Base-by-base conservation (phyloP, 1,284 basidiomycete genomes). In the Cutaneotrichosporon sp. region DNA sequence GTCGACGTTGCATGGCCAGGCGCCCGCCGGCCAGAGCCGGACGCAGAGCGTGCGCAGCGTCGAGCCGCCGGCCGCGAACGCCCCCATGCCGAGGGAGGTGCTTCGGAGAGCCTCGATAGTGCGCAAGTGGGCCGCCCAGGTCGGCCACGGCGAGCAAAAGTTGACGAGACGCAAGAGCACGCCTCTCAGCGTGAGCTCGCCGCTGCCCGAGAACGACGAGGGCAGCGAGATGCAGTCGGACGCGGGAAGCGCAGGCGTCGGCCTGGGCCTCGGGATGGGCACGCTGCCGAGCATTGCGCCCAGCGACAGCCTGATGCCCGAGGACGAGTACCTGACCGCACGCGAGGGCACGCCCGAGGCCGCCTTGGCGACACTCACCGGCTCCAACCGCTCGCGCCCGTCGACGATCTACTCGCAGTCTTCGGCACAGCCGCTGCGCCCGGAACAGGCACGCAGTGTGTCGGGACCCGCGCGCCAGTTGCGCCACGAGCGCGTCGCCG, bases 51-150 rank as follows among this genome's bases (percentile, higher is more conserved):
- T 11, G 7, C 49, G 49, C 27, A 20, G 31, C 8, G 54, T 53
- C 43, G 59, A 38, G 24, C 29, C 58, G 1, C 54, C 47, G 16
- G 54, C 60, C 29, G 5, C 29, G n/a, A n/a, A n/a, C 9, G 29
- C 29, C 29, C 4, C 29, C 5, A 29, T 9, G 29, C 29, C 29
- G 29, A 4, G 29, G 4, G 29, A 29, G 24, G 33, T 66, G 22
- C 31, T 58, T 6, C 59, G 64, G 13, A 63, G 63, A 38, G 58
- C 64, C 13, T 66, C 64, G 0, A 53, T 66, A 0, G 62, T 66
- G 43, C 64, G 64, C 56, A 66, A 66, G 46, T 66, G 64, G 64
- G 64, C 64, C 3, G 31, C 50, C 3, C 56, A 58, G 22, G 64
- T 63, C 18, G 54, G 59, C 3, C 27, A 47, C 16, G 47, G 56